Evolutionary conservation across 805 yeast genomes (phyloP).

Genomic region (Kuraishia borneana): DNA sequence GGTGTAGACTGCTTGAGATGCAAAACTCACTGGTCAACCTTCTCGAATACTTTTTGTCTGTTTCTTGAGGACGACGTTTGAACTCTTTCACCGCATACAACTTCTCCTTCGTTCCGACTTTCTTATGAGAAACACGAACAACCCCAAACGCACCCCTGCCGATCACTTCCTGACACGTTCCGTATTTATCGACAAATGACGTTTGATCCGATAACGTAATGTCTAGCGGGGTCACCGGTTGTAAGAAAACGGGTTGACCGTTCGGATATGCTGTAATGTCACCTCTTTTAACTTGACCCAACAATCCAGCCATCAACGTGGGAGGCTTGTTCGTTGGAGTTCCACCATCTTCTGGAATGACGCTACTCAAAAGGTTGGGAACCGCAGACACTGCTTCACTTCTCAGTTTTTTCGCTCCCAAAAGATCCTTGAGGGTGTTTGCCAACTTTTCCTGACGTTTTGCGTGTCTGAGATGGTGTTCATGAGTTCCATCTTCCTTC

Average conservation of each 20-base stretch:
- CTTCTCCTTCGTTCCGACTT: constrained; percentile 25
- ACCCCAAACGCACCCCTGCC: constrained; percentile 95
- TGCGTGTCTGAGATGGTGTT: constrained; percentile 66
- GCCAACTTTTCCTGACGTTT: constrained; percentile 69
- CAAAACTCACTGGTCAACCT: constrained; percentile 76
- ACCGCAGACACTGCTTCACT: constrained; percentile 67
- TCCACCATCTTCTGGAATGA: constrained; percentile 6
- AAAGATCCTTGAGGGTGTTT: constrained; percentile 62
- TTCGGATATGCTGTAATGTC: constrained; percentile 15
- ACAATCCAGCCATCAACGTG: constrained; percentile 57
- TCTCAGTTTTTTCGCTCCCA: constrained; percentile 64
- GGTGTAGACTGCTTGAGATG: constrained; percentile 68
- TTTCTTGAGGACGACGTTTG: constrained; percentile 47
- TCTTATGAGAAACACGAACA: constrained; percentile 79
- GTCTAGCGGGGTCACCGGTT: constrained; percentile 1
- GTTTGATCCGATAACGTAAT: constrained; percentile 20
- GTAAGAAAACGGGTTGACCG: constrained; percentile 13
- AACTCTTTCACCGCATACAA: constrained; percentile 86
- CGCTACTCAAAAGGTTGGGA: constrained; percentile 43
- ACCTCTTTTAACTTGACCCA: constrained; percentile 39
- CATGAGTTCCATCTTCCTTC: constrained; percentile 65
- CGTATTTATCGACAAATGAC: constrained; percentile 80
- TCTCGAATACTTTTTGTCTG: constrained; percentile 55
- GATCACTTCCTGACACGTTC: constrained; percentile 87
- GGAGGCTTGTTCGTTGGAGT: constrained; percentile 36